A percentile compares a stretch with the other conserved stretches of the same genome.
phyloP scores from a whole-genome alignment of 768 basidiomycete genomes.

The Russula dissimulans region DNA sequence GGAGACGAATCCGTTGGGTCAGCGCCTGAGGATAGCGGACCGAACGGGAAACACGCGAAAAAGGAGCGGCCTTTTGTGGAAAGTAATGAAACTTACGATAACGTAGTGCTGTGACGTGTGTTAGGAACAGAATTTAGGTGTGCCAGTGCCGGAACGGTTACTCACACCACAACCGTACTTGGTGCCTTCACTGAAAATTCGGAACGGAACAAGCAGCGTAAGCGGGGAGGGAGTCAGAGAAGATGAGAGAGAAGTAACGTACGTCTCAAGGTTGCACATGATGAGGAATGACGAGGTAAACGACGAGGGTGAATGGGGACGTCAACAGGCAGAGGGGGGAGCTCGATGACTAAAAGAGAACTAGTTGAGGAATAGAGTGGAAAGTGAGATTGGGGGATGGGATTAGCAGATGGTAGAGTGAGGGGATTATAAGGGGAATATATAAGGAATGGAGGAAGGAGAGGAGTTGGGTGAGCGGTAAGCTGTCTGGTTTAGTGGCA shows the following conservation, averaged over 20 bases:
- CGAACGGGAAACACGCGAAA: neutral
- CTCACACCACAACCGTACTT: constrained; percentile 60
- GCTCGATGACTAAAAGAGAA: constrained; percentile 1
- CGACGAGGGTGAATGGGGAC: neutral
- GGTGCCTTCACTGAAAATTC: constrained; percentile 52
- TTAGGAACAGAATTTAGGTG: constrained; percentile 22
- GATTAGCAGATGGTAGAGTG: constrained; percentile 13
- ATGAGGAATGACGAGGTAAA: neutral
- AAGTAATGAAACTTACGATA: constrained; percentile 37
- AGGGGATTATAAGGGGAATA: constrained; percentile 15
- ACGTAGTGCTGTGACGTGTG: constrained; percentile 49
- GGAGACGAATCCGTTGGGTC: neutral
- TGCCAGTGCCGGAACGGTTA: constrained; percentile 15
- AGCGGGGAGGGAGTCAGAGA: constrained; percentile 8
- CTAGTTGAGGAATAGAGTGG: constrained; percentile 2
- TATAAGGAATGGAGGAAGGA: constrained; percentile 13
- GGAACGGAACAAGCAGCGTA: constrained; percentile 16
- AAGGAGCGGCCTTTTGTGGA: constrained; percentile 5
- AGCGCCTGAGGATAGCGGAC: constrained; percentile 11
- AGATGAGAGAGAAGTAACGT: constrained; percentile 20
- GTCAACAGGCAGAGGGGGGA: neutral
- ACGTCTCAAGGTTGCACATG: constrained; percentile 36
- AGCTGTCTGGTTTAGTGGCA: neutral
- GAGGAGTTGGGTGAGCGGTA: constrained; percentile 7
- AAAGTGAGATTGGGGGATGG: neutral